Evolutionary conservation across 2,329 filamentous ascomycete species (phyloP).

Genomic region (Chaetomiaceae sp.): DNA sequence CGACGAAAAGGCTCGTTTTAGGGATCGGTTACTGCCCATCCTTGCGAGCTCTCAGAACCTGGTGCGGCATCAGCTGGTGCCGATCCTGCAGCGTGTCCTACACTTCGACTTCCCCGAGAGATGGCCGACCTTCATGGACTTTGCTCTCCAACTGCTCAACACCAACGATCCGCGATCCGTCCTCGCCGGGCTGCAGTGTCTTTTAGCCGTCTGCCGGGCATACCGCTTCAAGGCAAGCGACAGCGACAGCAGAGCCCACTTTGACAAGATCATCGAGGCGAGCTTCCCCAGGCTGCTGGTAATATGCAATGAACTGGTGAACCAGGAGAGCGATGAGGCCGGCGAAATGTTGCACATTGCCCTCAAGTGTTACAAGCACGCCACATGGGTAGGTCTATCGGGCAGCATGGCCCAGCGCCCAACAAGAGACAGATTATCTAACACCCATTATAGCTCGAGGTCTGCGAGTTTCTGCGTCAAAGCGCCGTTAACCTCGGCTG

Average conservation of each 20-base stretch:
- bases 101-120: constrained; percentile 90
- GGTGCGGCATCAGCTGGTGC: constrained; percentile 88
- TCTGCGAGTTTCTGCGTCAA: constrained; percentile 71
- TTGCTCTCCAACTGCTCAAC: constrained; percentile 82
- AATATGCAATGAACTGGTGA: constrained; percentile 83
- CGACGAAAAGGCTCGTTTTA: constrained; percentile 80
- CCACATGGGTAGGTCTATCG: constrained; percentile 71
- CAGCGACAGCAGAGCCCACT: constrained; percentile 71
- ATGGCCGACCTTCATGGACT: constrained; percentile 93
- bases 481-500: constrained; percentile 85
- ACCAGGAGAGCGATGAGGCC: constrained; percentile 88
- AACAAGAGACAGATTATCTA: constrained; percentile 26
- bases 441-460: constrained; percentile 65
- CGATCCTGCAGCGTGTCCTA: constrained; percentile 91
- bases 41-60: constrained; percentile 74
- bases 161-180: constrained; percentile 82
- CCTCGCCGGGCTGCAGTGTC: constrained; percentile 87
- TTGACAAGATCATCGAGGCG: constrained; percentile 88
- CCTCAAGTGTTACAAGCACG: constrained; percentile 96
- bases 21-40: constrained; percentile 82
- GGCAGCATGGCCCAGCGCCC: background rate
- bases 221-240: constrained; percentile 87
- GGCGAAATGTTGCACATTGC: constrained; percentile 95
- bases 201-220: constrained; percentile 89
- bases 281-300: constrained; percentile 83